Conservation (phyloP, 2,329 filamentous ascomycete genomes). For the Penicillium hesseltinei region DNA sequence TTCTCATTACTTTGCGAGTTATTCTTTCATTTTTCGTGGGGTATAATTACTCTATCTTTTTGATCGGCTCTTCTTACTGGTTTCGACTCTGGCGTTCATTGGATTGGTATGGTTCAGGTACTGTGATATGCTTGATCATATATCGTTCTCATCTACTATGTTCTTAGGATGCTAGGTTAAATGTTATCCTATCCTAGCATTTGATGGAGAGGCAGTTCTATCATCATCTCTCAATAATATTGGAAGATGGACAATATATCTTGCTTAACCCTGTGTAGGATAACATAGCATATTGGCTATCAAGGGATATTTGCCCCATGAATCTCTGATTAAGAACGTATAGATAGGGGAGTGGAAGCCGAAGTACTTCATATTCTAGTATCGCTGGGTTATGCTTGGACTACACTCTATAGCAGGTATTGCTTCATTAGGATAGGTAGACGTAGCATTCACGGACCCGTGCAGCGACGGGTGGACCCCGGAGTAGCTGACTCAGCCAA, state of each 20-base stretch:
- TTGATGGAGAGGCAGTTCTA: background rate
- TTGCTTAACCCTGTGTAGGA: background rate
- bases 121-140: constrained; percentile 12
- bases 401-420: background rate
- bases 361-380: background rate
- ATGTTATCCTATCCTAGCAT: constrained; percentile 1
- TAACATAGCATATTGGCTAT: background rate
- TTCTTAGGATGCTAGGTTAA: background rate
- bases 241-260: background rate
- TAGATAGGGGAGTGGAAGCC: background rate
- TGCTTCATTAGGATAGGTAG: background rate
- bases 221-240: background rate
- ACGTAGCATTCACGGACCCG: background rate
- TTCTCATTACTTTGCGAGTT: constrained; percentile 9
- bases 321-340: background rate
- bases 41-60: constrained; percentile 13
- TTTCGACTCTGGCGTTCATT: constrained; percentile 20
- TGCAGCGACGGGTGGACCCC: background rate
- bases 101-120: constrained; percentile 14
- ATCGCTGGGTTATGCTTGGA: background rate
- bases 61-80: constrained; percentile 3
- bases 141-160: constrained; percentile 9
- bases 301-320: background rate
- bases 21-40: constrained; percentile 7
- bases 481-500: background rate